Base-by-base conservation (phyloP, 2,329 filamentous ascomycete genomes). In the Colletotrichum incanum region DNA sequence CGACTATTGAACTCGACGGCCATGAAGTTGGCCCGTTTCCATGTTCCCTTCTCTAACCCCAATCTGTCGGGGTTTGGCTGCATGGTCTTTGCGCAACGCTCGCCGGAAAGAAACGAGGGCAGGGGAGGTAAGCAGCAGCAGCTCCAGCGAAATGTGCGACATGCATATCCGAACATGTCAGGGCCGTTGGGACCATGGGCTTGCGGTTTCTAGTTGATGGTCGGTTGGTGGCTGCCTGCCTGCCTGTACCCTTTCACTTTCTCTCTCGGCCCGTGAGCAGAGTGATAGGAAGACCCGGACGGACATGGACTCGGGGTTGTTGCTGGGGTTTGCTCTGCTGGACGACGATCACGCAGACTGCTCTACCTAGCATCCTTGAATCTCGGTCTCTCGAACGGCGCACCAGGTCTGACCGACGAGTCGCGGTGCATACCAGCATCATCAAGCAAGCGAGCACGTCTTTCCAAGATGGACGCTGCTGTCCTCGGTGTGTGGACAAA, bases 151-250 rank as follows among this genome's bases (percentile, higher is more conserved):
- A 72, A 54, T 16, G 65, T 54, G 69, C 52, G 45, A 52, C 69
- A 16, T 72, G 69, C 69, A 69, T 72, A 47, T 72, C 52, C 58
- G 28, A 64, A 54, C 65, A 58, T 72, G 65, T 52, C 69, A 72
- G 69, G 69, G 69, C 59, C 59, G 18, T 49, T 62, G 64, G 56
- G 23, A 58, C 49, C 56, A 34, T 58, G 49, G 58, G 58, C 49
- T 56, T 71, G 39, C 41, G 31, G 58, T 68, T 59, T 63, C 59
- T 54, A 16, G 52, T 71, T 62, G 58, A 43, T 43, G 56, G 28
- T 47, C 20, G 43, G 31, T 61, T 61, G 43, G 58, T 28, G 61
- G 67, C 34, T 58, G 54, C 61, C 61, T 70, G 37, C 61, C 61
- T 65, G 37, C 54, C 52, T 14, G n/a, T 28, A 23, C 43, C 23